Conservation (phyloP, 2,329 filamentous ascomycete species). For the Colletotrichum sidae region DNA sequence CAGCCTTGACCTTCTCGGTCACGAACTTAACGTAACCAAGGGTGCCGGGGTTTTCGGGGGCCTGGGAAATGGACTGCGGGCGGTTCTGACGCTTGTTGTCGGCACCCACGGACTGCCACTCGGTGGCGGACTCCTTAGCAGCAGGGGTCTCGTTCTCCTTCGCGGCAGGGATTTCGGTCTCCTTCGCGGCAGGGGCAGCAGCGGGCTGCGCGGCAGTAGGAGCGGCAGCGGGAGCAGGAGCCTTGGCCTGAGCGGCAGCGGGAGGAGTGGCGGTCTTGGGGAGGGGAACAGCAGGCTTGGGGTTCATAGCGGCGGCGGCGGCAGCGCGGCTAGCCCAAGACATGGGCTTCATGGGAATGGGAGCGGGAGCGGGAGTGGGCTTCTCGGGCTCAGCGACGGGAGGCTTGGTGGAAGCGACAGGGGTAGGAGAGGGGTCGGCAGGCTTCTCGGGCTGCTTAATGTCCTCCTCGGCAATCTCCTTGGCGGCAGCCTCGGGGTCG, state of each 20-base stretch:
- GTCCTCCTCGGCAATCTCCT: conserved; percentile 67
- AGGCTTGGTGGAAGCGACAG: conserved; percentile 54
- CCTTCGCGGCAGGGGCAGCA: conserved; percentile 52
- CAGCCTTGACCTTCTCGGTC: conserved; percentile 84
- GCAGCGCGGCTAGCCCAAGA: conserved; percentile 80
- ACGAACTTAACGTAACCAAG: conserved; percentile 97
- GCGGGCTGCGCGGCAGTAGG: conserved; percentile 56
- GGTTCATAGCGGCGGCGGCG: conserved; percentile 61
- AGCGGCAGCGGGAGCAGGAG: conserved; percentile 60
- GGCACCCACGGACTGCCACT: conserved; percentile 90
- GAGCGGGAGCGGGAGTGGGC: conserved; percentile 62
- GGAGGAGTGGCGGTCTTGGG: conserved; percentile 69
- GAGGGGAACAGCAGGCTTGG: conserved; percentile 63
- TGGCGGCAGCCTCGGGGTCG: conserved; percentile 62
- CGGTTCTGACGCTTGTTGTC: conserved; percentile 88
- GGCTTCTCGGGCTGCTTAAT: conserved; percentile 73
- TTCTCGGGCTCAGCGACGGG: conserved; percentile 57
- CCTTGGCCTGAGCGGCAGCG: conserved; percentile 62
- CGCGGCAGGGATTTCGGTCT: conserved; percentile 51
- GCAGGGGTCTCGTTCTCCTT: conserved; percentile 48
- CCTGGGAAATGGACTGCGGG: conserved; percentile 71
- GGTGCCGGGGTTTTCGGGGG: conserved; percentile 77
- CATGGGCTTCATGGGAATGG: conserved; percentile 69
- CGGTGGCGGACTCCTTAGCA: conserved; percentile 66
- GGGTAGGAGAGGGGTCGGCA: conserved; percentile 69